Conservation (phyloP, 306 rosid genomes). For the Acacia melanoxylon region DNA sequence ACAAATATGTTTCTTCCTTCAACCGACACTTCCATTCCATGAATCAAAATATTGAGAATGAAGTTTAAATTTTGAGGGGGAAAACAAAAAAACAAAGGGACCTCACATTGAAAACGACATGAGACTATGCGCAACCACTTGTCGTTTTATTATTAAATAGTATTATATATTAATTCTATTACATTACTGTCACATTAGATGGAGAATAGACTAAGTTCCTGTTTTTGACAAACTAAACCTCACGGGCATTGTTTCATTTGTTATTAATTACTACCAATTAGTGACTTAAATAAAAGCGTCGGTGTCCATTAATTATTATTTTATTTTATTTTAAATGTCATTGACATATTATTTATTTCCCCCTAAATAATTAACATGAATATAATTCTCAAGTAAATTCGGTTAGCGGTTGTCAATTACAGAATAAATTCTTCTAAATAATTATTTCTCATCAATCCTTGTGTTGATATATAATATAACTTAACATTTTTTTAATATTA, state of each 20-base stretch:
- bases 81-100: not conserved
- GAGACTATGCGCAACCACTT: slow-evolving; percentile 14
- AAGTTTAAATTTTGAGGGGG: no score
- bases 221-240: not conserved
- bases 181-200: slow-evolving; percentile 20
- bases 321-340: not conserved
- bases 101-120: not conserved
- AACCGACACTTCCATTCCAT: slow-evolving; percentile 35
- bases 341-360: not conserved
- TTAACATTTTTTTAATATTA: not conserved
- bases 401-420: not conserved
- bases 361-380: not conserved
- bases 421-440: not conserved
- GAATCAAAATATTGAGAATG: not conserved
- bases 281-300: slow-evolving; percentile 28
- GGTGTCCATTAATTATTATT: slow-evolving; percentile 18
- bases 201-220: slow-evolving; percentile 17
- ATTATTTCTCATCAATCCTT: not conserved
- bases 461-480: not conserved
- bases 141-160: slow-evolving; percentile 22
- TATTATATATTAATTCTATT: not conserved
- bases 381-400: not conserved
- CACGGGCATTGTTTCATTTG: not conserved
- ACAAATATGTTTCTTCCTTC: slow-evolving; percentile 31
- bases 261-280: not conserved